These are phyloP conservation scores for Penicillium robsamsonii DNA, from an alignment of 495 filamentous ascomycete genomes.

Conservation along the genomic window DNA sequence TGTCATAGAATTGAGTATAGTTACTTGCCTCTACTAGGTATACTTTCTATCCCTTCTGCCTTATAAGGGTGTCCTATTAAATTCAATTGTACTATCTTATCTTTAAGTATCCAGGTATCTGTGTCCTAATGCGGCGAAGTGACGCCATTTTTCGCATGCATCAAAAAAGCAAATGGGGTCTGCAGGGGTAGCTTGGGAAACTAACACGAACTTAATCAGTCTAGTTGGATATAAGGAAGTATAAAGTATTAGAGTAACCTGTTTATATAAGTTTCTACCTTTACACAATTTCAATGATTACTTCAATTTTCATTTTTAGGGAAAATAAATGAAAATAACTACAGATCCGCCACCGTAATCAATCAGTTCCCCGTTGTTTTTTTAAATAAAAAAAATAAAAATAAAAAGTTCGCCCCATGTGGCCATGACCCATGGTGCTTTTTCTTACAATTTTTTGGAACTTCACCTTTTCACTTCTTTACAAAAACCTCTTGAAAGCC, in stretches of 20 bases:
- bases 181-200: slow-evolving; percentile 30
- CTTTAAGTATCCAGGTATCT: too few relatives aligned
- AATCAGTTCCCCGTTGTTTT: neutral
- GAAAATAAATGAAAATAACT: neutral
- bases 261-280: too few relatives aligned
- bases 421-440: slow-evolving; percentile 9
- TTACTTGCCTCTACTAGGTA: too few relatives aligned
- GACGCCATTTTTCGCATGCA: slow-evolving; percentile 26
- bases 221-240: slow-evolving; percentile 3
- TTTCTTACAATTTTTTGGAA: neutral
- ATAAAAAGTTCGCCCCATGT: slow-evolving; percentile 13
- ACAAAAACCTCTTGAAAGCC: neutral
- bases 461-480: slow-evolving; percentile 11
- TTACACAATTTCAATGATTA: too few relatives aligned
- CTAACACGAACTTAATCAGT: slow-evolving; percentile 15
- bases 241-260: neutral
- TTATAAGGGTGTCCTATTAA: too few relatives aligned
- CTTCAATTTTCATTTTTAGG: neutral
- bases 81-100: too few relatives aligned
- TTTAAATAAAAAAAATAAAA: too few relatives aligned
- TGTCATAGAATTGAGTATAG: slow-evolving; percentile 14
- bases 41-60: too few relatives aligned
- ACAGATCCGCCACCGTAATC: slow-evolving; percentile 10
- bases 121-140: slow-evolving; percentile 5
- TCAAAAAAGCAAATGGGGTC: slow-evolving; percentile 23